Evolutionary conservation across 257 asterid species (phyloP).

Genomic region (Asclepias syriaca): DNA sequence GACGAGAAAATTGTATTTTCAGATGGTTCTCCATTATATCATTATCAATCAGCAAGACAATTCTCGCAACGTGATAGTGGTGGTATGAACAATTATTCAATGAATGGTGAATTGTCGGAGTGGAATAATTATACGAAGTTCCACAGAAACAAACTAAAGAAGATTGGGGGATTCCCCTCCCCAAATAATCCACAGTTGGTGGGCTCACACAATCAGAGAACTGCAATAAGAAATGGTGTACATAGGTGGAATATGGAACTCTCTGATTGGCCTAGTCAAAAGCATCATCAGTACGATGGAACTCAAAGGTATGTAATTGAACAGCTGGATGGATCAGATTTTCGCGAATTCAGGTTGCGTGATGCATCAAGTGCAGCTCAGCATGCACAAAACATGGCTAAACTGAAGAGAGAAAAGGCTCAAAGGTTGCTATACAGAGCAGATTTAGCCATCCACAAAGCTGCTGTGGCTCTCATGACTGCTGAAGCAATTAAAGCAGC

Average conservation of each 20-base stretch:
- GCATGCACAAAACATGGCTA: slow-evolving; percentile 59
- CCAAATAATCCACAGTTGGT: slow-evolving; percentile 29
- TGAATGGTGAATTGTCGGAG: slow-evolving; percentile 45
- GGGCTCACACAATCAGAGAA: slow-evolving; percentile 39
- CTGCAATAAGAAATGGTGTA: slow-evolving; percentile 44
- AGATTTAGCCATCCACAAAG: slow-evolving; percentile 77
- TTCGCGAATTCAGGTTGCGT: slow-evolving; percentile 57
- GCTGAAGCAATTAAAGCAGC: slow-evolving; percentile 75
- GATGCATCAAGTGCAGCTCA: slow-evolving; percentile 67
- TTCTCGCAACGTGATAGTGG: slow-evolving; percentile 55
- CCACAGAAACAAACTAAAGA: slow-evolving; percentile 51
- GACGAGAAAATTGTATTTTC: slow-evolving; percentile 46
- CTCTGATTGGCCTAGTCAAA: slow-evolving; percentile 49
- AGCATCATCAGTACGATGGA: slow-evolving; percentile 32
- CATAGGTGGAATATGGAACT: slow-evolving; percentile 50
- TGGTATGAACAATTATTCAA: slow-evolving; percentile 36
- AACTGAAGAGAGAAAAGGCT: slow-evolving; percentile 78
- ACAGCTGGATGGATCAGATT: slow-evolving; percentile 42
- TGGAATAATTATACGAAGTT: slow-evolving; percentile 52
- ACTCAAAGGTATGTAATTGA: slow-evolving; percentile 32
- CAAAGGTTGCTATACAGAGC: slow-evolving; percentile 61
- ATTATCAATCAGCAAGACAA: slow-evolving; percentile 48
- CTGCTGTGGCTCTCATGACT: slow-evolving; percentile 64
- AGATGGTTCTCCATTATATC: slow-evolving; percentile 62
- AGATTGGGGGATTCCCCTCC: slow-evolving; percentile 43